Conservation (phyloP, 257 asterid genomes). For the Orobanche coerulescens region DNA sequence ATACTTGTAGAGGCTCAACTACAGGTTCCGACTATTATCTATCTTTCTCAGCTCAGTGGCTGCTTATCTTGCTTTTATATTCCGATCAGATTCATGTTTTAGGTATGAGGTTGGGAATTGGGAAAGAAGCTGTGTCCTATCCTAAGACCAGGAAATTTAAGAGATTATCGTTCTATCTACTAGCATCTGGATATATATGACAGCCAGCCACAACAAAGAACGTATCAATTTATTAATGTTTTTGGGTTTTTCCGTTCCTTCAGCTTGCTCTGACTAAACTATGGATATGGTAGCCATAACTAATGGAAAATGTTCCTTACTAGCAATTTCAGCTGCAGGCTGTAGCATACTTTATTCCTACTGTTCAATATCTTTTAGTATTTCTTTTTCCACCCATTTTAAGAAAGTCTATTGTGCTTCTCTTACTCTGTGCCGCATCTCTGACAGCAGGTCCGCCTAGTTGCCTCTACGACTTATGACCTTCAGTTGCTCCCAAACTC, state of each 20-base stretch:
- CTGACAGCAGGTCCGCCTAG: neutral
- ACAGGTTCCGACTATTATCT: neutral
- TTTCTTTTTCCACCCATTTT: neutral
- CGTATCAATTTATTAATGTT: neutral
- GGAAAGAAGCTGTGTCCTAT: too few relatives aligned
- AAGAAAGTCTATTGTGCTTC: neutral
- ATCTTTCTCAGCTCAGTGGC: neutral
- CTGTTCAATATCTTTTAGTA: neutral
- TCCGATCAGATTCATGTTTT: neutral
- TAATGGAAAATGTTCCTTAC: neutral
- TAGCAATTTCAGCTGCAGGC: neutral
- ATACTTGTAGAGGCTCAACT: slow-evolving; percentile 19
- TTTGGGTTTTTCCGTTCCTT: too few relatives aligned
- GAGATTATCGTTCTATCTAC: too few relatives aligned
- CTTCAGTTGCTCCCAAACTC: neutral
- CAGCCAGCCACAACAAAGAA: neutral
- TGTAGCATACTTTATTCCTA: neutral
- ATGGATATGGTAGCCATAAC: neutral
- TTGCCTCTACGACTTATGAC: neutral
- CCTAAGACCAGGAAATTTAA: too few relatives aligned
- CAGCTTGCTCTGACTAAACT: too few relatives aligned
- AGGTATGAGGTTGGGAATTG: too few relatives aligned
- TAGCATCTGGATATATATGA: neutral
- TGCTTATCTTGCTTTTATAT: neutral
- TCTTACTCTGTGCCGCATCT: neutral